These are phyloP conservation scores for Musa troglodytarum DNA, from an alignment of 176 grass and related monocot genomes.

Conservation along the genomic window DNA sequence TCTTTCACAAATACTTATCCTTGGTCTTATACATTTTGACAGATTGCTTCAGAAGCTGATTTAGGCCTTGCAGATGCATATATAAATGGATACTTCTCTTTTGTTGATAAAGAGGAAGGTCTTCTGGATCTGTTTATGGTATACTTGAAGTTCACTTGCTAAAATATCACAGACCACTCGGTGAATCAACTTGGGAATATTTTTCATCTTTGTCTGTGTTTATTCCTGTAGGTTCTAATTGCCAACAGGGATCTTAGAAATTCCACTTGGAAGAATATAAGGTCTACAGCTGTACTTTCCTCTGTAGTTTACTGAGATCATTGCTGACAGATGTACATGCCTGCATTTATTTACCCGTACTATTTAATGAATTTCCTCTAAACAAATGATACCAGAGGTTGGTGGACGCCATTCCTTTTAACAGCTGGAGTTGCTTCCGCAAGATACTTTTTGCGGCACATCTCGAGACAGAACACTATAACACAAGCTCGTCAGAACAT, in stretches of 20 bases:
- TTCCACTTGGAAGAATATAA: conserved; percentile 29
- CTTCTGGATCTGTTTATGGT: conserved; percentile 85
- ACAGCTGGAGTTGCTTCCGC: conserved; percentile 66
- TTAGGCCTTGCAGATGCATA: conserved; percentile 77
- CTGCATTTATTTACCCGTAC: not conserved
- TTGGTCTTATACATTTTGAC: conserved; percentile 16
- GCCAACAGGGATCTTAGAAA: conserved; percentile 50
- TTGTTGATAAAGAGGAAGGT: conserved; percentile 63
- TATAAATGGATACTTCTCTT: conserved; percentile 70
- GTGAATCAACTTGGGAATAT: not conserved
- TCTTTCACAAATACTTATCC: not conserved
- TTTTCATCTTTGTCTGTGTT: not conserved
- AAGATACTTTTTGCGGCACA: conserved; percentile 71
- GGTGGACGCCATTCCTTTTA: conserved; percentile 76
- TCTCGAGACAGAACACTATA: conserved; percentile 59
- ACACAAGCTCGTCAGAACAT: conserved; percentile 77
- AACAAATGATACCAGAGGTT: conserved; percentile 39
- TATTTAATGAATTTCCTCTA: not conserved
- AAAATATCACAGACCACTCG: not conserved
- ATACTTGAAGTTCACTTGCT: conserved; percentile 10
- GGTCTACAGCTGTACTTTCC: conserved; percentile 12
- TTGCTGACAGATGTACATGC: not conserved
- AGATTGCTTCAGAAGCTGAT: conserved; percentile 78
- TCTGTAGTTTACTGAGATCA: not conserved
- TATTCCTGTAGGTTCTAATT: conserved; percentile 56